A percentile compares a stretch with the other conserved stretches of the same genome.
Evolutionary conservation across 148 eudicot species (phyloP).

Genomic region (Limonium bicolor): DNA sequence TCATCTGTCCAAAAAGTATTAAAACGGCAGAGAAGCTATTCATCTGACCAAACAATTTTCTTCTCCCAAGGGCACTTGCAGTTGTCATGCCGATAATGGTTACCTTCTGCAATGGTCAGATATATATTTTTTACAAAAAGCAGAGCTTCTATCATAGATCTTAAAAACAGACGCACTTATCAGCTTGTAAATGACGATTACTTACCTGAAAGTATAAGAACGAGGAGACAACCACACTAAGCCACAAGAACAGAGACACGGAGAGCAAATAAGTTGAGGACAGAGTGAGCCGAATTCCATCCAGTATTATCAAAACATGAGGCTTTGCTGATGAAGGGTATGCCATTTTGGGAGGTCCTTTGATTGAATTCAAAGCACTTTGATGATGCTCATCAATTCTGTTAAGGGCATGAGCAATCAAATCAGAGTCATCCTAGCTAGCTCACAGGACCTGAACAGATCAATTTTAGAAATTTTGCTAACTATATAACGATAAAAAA

Average conservation of each 20-base stretch:
- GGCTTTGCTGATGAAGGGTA: constrained; percentile 27
- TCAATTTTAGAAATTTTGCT: too few species aligned
- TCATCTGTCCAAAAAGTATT: constrained; percentile 83
- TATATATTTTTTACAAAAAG: too few species aligned
- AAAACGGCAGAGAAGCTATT: constrained; percentile 85
- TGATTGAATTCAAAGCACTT: constrained; percentile 10
- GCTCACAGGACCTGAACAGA: too few species aligned
- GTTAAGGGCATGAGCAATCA: too few species aligned
- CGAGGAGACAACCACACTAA: constrained; percentile 85
- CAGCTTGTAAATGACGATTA: too few species aligned
- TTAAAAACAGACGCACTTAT: too few species aligned
- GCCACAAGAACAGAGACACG: constrained; percentile 73
- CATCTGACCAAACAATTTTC: constrained; percentile 82
- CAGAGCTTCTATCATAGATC: too few species aligned
- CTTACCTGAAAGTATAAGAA: constrained; percentile 94
- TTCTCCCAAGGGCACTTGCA: constrained; percentile 61
- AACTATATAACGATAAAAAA: too few species aligned
- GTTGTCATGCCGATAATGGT: constrained; percentile 68
- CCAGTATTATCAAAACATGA: constrained; percentile 57
- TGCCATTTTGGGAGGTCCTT: constrained; percentile 31
- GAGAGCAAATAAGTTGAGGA: constrained; percentile 72
- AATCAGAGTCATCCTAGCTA: too few species aligned
- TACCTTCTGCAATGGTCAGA: too few species aligned
- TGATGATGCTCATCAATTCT: constrained; percentile 25
- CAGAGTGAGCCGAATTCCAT: constrained; percentile 64